Evolutionary conservation across 2,329 filamentous ascomycete genomes (phyloP), one percentile per base, ranked within the genome.

Genomic region (Epichloe sp.): DNA sequence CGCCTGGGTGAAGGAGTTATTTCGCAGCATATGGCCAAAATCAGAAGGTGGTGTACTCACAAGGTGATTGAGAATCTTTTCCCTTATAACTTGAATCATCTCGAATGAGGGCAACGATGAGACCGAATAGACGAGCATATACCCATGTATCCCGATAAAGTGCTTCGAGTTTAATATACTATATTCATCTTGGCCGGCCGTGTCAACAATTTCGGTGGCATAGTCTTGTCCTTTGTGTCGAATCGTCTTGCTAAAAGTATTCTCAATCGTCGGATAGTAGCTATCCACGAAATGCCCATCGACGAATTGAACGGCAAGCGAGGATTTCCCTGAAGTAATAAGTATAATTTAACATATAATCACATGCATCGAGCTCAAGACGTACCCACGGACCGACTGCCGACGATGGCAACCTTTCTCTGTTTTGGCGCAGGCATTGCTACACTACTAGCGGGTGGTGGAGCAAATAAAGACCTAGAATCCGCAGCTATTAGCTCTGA

Each of bases 231-330:
- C 85, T 70, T 93, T 95, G 69, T 86, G 85, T 61, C 88, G 86
- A 67, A 98, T 95, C 59, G 89, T 84, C 68, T 95, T 95, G 75
- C 86, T 94, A 68, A 98, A 98, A 2, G 91, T 97, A 69, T 97
- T 98, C 70, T 98, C 93, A 63, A 98, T 97, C 41, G 93, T 98
- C 37, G 93, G 93, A 68, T 98, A 98, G 72, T 98, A 98, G 69
- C 87, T 94, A 69, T 98, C 93, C 64, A 98, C 91, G 65, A 98
- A 98, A 71, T 95, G 90, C 56, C 89, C 89, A 67, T 98, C 93
- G 64, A 96, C 91, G 65, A 93, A 97, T 65, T 91, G 91, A 46
- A 97, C 93, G 12, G 93, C 95, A 58, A 98, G 82, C 50, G 91
- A 97, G 21, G 89, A 96, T 77, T 98, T 98, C 69, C 93, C 93